Conservation (phyloP, 1,284 basidiomycete genomes). For the Rhodotorula sp. region DNA sequence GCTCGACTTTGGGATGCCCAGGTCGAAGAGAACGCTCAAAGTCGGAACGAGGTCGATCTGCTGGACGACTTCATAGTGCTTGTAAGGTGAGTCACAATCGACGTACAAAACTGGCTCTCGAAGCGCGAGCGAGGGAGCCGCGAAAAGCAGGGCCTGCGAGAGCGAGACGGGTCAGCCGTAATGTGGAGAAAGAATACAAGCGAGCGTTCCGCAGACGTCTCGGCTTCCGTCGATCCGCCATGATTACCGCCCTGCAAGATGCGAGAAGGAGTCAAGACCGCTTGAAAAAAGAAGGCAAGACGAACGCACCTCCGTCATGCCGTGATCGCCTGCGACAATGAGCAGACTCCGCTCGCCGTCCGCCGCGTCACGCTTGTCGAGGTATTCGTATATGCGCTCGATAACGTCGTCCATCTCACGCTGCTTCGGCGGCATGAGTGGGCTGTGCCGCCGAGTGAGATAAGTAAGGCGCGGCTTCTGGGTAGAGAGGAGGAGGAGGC, state of each 20-base stretch:
- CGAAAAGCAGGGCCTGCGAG: conserved; percentile 23
- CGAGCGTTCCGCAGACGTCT: conserved; percentile 34
- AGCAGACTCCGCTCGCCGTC: conserved; percentile 35
- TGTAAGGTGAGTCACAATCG: neutral
- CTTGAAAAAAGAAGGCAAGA: too few species aligned
- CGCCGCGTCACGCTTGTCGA: conserved; percentile 20
- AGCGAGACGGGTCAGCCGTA: neutral
- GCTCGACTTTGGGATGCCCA: conserved; percentile 36
- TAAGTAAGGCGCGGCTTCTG: accelerated
- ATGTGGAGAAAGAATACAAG: neutral
- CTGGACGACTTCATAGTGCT: conserved; percentile 31
- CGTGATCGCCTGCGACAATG: conserved; percentile 43
- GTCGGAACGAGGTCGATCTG: conserved; percentile 46
- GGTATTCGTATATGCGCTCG: conserved; percentile 16
- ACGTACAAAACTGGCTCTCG: accelerated
- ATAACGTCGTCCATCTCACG: conserved; percentile 38
- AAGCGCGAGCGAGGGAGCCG: neutral
- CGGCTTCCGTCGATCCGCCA: conserved; percentile 42
- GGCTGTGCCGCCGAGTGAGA: neutral
- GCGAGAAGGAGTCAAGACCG: too few species aligned
- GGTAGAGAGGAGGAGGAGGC: neutral
- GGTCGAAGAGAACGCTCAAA: conserved; percentile 33
- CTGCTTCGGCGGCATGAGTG: conserved; percentile 43
- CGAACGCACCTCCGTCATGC: conserved; percentile 41
- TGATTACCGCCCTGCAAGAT: conserved; percentile 39